Conservation (phyloP, 2,329 filamentous ascomycete species). For the Lachnellula subtilissima region DNA sequence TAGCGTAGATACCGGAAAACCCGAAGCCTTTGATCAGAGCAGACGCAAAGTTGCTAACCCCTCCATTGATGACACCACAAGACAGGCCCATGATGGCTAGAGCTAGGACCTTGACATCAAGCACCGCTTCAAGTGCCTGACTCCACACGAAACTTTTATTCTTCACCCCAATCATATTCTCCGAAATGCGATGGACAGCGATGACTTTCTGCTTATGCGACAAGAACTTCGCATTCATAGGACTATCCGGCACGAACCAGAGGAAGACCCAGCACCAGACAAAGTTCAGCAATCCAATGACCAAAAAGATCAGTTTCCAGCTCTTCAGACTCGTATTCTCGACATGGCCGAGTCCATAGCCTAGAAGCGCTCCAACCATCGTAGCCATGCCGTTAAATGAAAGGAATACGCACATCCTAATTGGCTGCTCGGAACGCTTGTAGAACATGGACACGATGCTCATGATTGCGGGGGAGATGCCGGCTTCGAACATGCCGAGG, state of each 20-base stretch:
- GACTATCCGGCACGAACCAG: constrained; percentile 57
- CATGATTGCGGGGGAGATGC: constrained; percentile 62
- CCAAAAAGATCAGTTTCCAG: constrained; percentile 66
- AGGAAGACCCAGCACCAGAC: constrained; percentile 41
- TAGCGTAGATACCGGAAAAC: constrained; percentile 55
- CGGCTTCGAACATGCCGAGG: constrained; percentile 52
- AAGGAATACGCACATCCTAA: constrained; percentile 63
- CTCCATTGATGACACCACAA: constrained; percentile 55
- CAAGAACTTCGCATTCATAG: constrained; percentile 63
- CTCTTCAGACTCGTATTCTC: constrained; percentile 43
- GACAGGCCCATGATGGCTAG: constrained; percentile 61
- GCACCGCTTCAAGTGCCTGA: constrained; percentile 53
- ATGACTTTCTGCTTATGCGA: constrained; percentile 55
- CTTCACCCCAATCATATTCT: constrained; percentile 56
- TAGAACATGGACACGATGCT: constrained; percentile 55
- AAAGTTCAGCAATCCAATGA: constrained; percentile 49
- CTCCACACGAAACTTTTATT: constrained; percentile 52
- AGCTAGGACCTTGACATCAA: constrained; percentile 58
- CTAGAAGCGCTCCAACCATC: constrained; percentile 55
- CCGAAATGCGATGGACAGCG: constrained; percentile 56
- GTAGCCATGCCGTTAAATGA: constrained; percentile 46
- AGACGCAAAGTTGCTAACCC: constrained; percentile 63
- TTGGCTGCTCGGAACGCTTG: constrained; percentile 57
- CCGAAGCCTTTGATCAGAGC: constrained; percentile 67
- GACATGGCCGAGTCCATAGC: constrained; percentile 62